phyloP scores from a whole-genome alignment of 192 early-diverging fungal species.

The Ramicandelaber brevisporus region DNA sequence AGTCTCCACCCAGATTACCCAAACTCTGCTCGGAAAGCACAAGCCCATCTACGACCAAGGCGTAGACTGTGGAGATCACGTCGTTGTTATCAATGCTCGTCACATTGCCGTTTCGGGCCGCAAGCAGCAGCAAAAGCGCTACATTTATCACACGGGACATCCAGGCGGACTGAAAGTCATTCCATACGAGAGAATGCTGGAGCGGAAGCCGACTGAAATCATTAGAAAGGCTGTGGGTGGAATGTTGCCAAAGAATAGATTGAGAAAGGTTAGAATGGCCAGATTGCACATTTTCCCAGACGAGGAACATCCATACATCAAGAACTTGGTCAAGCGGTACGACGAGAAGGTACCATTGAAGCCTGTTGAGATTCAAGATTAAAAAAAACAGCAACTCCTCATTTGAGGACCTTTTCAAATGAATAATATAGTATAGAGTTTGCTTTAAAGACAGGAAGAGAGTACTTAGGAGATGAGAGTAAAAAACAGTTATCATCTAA shows the following conservation, averaged over 20 bases:
- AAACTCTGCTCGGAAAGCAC: slow-evolving; percentile 88
- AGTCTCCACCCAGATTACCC: slow-evolving; percentile 56
- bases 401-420: no score
- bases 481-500: no score
- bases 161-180: slow-evolving; percentile 68
- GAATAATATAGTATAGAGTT: no score
- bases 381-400: slow-evolving; percentile 2
- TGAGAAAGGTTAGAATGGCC: slow-evolving; percentile 46
- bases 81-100: slow-evolving; percentile 80
- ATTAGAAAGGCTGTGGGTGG: slow-evolving; percentile 80
- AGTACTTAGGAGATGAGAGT: no score
- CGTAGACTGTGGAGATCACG: slow-evolving; percentile 84
- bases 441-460: no score
- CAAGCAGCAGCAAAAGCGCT: slow-evolving; percentile 64
- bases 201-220: slow-evolving; percentile 49
- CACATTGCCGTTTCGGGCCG: slow-evolving; percentile 55
- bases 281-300: slow-evolving; percentile 68
- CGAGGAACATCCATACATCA: slow-evolving; percentile 57
- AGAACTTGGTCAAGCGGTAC: slow-evolving; percentile 62
- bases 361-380: slow-evolving; percentile 8
- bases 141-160: slow-evolving; percentile 64
- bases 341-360: slow-evolving; percentile 26
- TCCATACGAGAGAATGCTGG: slow-evolving; percentile 40
- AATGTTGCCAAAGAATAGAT: slow-evolving; percentile 84
- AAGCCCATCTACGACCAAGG: slow-evolving; percentile 81